Percentiles rank a stretch among this genome's conserved stretches.
phyloP scores from a whole-genome alignment of 2,329 filamentous ascomycete species.

The Xylaria sp. region DNA sequence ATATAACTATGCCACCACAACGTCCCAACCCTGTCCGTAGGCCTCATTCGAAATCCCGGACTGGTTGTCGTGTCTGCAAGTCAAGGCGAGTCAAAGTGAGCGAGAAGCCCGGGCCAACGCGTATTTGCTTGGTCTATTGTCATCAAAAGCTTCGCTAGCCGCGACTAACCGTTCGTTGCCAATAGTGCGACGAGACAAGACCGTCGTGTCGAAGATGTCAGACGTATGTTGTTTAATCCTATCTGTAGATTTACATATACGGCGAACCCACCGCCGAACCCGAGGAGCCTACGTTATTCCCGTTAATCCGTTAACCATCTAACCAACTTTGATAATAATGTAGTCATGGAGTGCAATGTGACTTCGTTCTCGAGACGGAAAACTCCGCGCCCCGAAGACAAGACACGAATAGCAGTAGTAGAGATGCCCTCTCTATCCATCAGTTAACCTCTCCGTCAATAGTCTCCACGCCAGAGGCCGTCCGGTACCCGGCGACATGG shows the following conservation, averaged over 20 bases:
- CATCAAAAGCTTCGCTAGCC: not conserved
- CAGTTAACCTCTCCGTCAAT: constrained; percentile 37
- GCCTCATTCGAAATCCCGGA: constrained; percentile 45
- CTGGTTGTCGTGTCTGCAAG: constrained; percentile 45
- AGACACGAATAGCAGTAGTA: constrained; percentile 13
- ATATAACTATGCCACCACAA: constrained; percentile 37
- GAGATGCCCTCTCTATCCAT: constrained; percentile 36
- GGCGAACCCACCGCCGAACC: constrained; percentile 20
- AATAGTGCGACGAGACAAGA: constrained; percentile 44
- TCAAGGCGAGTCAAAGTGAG: constrained; percentile 45
- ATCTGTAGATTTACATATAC: too few species aligned
- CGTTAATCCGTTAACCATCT: not conserved
- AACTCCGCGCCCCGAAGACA: constrained; percentile 18
- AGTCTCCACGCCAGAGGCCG: constrained; percentile 24
- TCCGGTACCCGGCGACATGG: constrained; percentile 34
- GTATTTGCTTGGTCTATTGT: constrained; percentile 7
- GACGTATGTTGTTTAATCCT: constrained; percentile 41
- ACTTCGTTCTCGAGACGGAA: constrained; percentile 36
- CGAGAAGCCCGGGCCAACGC: not conserved
- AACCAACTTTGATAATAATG: not conserved
- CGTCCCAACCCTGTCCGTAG: constrained; percentile 40
- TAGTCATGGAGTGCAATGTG: constrained; percentile 43
- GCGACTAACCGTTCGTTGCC: constrained; percentile 10
- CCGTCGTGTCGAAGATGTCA: constrained; percentile 46
- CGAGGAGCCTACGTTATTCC: not conserved